phyloP scores from a whole-genome alignment of 139 green algal species.

The Chlamydomonas asymmetrica region DNA sequence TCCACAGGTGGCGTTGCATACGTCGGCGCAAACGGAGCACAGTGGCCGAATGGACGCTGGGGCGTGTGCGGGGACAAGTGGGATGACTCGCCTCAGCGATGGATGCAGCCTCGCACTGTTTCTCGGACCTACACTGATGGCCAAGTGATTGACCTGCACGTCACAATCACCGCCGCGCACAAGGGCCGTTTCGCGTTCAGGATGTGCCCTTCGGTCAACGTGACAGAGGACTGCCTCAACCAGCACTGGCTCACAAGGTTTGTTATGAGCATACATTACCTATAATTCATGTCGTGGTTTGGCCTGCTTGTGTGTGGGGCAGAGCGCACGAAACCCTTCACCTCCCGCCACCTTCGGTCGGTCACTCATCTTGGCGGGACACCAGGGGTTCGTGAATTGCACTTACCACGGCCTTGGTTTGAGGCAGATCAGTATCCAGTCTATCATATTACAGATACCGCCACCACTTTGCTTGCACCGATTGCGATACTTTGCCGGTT shows the following conservation, averaged over 20 bases:
- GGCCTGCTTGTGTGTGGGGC: too few relatives aligned
- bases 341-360: neutral
- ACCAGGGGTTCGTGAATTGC: too few relatives aligned
- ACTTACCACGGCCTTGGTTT: too few relatives aligned
- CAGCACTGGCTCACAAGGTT: slow-evolving; percentile 2
- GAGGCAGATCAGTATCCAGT: too few relatives aligned
- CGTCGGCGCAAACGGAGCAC: neutral
- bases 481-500: too few relatives aligned
- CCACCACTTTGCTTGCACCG: too few relatives aligned
- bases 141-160: neutral
- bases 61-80: neutral
- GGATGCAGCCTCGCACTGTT: neutral
- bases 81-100: neutral
- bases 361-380: neutral
- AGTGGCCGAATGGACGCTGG: neutral
- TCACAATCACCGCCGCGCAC: slow-evolving; percentile 1
- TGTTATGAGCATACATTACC: neutral
- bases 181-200: slow-evolving; percentile 14
- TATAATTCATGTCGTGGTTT: neutral
- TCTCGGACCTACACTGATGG: neutral
- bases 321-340: too few relatives aligned
- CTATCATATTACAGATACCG: too few relatives aligned
- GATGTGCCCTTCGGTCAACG: neutral
- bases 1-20: neutral
- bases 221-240: neutral